Base-by-base conservation (phyloP, 2,329 filamentous ascomycete genomes). In the Capronia coronata region DNA sequence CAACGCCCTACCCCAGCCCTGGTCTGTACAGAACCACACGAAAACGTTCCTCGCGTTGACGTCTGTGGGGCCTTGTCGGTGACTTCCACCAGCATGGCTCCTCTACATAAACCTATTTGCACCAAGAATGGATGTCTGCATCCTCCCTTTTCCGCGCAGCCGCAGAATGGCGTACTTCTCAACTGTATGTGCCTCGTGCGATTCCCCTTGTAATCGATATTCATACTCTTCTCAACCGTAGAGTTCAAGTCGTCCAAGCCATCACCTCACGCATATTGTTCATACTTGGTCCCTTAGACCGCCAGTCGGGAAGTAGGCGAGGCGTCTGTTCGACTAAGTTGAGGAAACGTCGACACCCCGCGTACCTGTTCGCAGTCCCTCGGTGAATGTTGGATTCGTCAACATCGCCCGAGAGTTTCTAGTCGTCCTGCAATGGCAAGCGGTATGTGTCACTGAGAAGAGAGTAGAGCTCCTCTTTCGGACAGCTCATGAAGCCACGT, bases 361-460 rank as follows among this genome's bases (percentile, higher is more conserved):
- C 29, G 29, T 29, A 38, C n/a, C 25, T 38, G 23, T 48, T 32
- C 3, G 18, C 11, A 16, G 48, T 41, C 3, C 60, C 62, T 7
- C 30, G 59, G 49, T 67, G 67, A 30, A 71, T 29, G 48, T 62
- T 63, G 49, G 65, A 67, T 0, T 18, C 11, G 1, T 63, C 62
- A 1, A 43, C 27, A 0, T 62, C 43, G 32, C 64, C 63, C 1
- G 63, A 59, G 1, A 66, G 47, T 0, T 49, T 60, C 54, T 63
- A 61, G 7, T 60, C 49, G 49, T 75, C 72, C 2, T 69, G 64
- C n/a, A 68, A 49, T n/a, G 67, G 69, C n/a, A 77, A 55, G 23
- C 72, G 71, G 56, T 75, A 76, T 1, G 66, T 53, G 52, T 78
- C 74, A 46, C 77, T 67, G 9, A 78, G 67, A 1, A 75, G 55